Evolutionary conservation across 1,139 yeast species (phyloP), one percentile per base, ranked within the genome.

Genomic region (Candida mesenterica): DNA sequence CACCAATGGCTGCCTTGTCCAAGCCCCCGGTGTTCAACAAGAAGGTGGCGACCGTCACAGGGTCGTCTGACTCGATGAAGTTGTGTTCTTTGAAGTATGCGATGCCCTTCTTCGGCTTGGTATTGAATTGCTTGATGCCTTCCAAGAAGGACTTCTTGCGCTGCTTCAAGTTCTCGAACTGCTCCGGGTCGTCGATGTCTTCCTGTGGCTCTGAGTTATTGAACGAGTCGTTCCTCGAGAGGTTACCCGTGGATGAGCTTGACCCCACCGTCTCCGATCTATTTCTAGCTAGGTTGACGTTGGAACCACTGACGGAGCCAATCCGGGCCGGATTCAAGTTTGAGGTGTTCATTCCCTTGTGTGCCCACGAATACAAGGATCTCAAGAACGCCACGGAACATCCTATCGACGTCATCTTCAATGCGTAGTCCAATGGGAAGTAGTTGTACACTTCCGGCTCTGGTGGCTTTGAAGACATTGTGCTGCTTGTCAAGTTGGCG

Each of bases 311-410:
- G 30, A 36, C 19, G 15, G 37, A 35, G 3, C 34, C 30, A 22
- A 31, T 26, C 14, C 37, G 36, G 15, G 31, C 35, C 8, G 26
- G 22, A 14, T 28, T 29, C 12, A 34, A 17, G 14, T 5, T 10
- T 6, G 14, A 10, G 6, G 25, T 28, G 12, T 67, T 62, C 34
- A 77, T 59, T 2, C 88, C 90, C 44, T 84, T 77, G 46, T 87
- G 95, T 6, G 96, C 88, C 96, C 97, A 90, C 2, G 88, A 73
- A 50, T 85, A 73, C 32, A 92, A 68, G 0, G 97, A 87, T 47
- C 89, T 71, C 46, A 94, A 68, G 33, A 89, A 83, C 3, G 92
- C 87, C 13, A 90, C 95, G 30, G 89, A 73, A 43, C 94, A 83
- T 37, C 79, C 80, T 39, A 94, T 71, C 0, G 97, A 77, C 0